Percentiles rank a stretch among this genome's conserved stretches.
Evolutionary conservation across 805 yeast species (phyloP).

Genomic region (Brettanomyces custersianus): DNA sequence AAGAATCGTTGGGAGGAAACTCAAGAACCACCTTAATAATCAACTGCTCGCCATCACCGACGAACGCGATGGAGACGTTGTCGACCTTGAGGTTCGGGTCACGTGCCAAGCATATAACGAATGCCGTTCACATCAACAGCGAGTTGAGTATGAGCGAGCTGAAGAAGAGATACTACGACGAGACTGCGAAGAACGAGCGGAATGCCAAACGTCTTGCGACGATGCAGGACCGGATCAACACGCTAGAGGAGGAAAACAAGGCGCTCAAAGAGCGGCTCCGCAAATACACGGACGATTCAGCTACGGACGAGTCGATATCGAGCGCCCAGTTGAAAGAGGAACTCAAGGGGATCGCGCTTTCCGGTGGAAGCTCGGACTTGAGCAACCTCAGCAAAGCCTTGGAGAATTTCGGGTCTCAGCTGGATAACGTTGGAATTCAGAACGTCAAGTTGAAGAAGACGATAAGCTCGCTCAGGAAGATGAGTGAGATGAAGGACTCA

Average conservation of each 20-base stretch:
- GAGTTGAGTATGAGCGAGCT: constrained; percentile 18
- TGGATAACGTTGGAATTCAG: constrained; percentile 54
- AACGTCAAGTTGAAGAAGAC: constrained; percentile 50
- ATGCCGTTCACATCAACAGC: constrained; percentile 51
- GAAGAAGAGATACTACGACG: constrained; percentile 16
- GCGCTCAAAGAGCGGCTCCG: constrained; percentile 27
- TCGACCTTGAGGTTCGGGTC: constrained; percentile 69
- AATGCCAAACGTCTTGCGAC: constrained; percentile 14
- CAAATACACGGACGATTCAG: constrained; percentile 11
- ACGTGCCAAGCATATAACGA: constrained; percentile 60
- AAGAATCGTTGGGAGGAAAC: constrained; percentile 77
- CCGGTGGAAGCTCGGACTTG: constrained; percentile 28
- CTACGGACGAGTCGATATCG: constrained; percentile 3
- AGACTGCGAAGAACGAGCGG: constrained; percentile 13
- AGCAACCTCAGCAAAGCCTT: constrained; percentile 49
- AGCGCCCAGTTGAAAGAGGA: background rate
- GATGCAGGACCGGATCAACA: constrained; percentile 20
- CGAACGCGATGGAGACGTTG: constrained; percentile 54
- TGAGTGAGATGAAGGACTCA: constrained; percentile 48
- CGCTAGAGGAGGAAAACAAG: constrained; percentile 34
- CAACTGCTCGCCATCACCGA: constrained; percentile 58
- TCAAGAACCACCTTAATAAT: constrained; percentile 66
- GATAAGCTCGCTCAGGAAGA: constrained; percentile 41
- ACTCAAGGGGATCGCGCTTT: background rate
- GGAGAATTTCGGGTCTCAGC: constrained; percentile 46